Conservation (phyloP, 1,139 yeast genomes). For the Hansenula anomala region DNA sequence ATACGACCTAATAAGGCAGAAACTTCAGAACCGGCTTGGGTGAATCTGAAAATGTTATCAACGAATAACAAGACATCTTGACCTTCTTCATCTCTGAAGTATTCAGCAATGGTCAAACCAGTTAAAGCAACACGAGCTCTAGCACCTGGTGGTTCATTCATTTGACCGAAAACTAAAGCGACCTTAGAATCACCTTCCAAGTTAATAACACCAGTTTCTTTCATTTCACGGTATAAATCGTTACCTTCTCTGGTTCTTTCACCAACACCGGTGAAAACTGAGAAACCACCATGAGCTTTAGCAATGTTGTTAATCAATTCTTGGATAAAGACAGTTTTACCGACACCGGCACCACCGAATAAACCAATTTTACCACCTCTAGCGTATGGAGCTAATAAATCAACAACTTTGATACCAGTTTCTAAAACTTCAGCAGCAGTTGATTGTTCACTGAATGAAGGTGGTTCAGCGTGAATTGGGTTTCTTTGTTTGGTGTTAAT, state of each 20-base stretch:
- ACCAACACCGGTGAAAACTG: conserved; percentile 99
- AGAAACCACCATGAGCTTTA: conserved; percentile 99
- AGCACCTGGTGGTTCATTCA: conserved; percentile 99
- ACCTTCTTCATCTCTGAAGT: conserved; percentile 99
- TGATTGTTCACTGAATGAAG: conserved; percentile 92
- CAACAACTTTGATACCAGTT: conserved; percentile 99
- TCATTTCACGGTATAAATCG: conserved; percentile 99
- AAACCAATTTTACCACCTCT: conserved; percentile 99
- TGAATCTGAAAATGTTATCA: conserved; percentile 99
- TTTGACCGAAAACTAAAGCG: conserved; percentile 99
- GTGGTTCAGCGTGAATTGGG: conserved; percentile 99
- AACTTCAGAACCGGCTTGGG: conserved; percentile 99
- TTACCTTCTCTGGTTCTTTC: conserved; percentile 99
- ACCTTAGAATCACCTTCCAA: conserved; percentile 99
- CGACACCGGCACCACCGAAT: conserved; percentile 99
- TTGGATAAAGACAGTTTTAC: conserved; percentile 99
- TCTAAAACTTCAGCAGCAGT: conserved; percentile 97
- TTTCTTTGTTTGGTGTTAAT: conserved; percentile 85
- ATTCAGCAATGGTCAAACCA: conserved; percentile 99
- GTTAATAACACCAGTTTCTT: conserved; percentile 99
- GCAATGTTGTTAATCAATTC: conserved; percentile 99
- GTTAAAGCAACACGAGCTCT: conserved; percentile 99
- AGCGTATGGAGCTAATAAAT: conserved; percentile 98
- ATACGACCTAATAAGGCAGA: conserved; percentile 99
- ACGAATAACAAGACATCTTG: conserved; percentile 99